These are phyloP conservation scores for Zygosaccharomyces bailii DNA, from an alignment of 805 yeast genomes.

Conservation along the genomic window DNA sequence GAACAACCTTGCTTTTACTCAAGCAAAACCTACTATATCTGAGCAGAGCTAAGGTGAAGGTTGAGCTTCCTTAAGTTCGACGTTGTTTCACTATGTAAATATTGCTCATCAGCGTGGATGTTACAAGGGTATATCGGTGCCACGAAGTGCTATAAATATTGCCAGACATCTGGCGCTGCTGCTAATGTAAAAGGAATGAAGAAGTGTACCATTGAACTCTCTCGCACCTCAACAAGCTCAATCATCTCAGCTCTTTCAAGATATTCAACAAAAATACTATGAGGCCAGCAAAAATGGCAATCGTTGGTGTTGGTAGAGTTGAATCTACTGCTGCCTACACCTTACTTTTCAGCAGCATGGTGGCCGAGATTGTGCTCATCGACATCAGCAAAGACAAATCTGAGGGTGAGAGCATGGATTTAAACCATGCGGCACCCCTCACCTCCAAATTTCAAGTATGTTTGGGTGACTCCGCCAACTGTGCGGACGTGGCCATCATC, in stretches of 20 bases:
- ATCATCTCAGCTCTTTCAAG: not conserved
- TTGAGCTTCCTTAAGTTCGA: not conserved
- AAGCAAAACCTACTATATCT: not conserved
- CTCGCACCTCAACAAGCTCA: not conserved
- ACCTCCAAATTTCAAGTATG: conserved; percentile 6
- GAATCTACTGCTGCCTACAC: conserved; percentile 16
- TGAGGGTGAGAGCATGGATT: conserved; percentile 15
- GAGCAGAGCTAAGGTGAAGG: not conserved
- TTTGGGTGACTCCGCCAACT: conserved; percentile 10
- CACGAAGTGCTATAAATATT: not conserved
- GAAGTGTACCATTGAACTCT: too few species aligned
- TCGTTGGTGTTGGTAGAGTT: conserved; percentile 14
- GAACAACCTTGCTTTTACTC: not conserved
- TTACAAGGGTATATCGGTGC: not conserved
- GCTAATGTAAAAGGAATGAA: too few species aligned
- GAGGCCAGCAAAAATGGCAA: conserved; percentile 9
- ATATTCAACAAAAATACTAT: not conserved
- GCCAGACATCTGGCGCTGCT: not conserved
- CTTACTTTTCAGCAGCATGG: conserved; percentile 12
- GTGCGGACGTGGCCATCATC: conserved; percentile 13
- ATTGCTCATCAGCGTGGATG: not conserved
- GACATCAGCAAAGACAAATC: conserved; percentile 12
- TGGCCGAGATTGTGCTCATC: conserved; percentile 12
- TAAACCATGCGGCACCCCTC: conserved; percentile 14
- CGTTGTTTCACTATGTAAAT: not conserved